phyloP scores from a whole-genome alignment of 179 eudicot genomes.

The Amaranthus tricolor region DNA sequence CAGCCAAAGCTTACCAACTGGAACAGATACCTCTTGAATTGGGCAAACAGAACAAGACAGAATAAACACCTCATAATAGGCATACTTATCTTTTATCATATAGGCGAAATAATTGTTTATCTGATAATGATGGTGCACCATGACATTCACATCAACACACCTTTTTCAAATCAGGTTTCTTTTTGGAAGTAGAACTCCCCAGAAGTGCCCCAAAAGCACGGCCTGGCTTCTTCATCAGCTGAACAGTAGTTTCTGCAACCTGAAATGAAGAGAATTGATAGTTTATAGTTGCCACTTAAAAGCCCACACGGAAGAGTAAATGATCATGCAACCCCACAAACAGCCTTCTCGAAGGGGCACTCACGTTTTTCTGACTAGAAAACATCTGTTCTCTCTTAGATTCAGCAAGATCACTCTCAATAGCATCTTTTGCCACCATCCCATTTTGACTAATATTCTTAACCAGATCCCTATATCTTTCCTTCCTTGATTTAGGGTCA shows the following conservation, averaged over 20 bases:
- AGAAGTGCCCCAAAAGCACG: slow-evolving; percentile 81
- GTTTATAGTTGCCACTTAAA: neutral
- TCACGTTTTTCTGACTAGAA: slow-evolving; percentile 17
- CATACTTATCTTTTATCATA: no score
- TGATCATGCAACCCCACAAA: neutral
- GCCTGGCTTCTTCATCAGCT: slow-evolving; percentile 69
- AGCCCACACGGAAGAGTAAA: slow-evolving; percentile 1
- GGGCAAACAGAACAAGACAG: neutral
- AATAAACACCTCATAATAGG: no score
- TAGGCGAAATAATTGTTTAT: no score
- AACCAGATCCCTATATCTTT: slow-evolving; percentile 17
- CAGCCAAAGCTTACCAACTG: neutral
- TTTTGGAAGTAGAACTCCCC: slow-evolving; percentile 59
- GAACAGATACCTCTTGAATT: neutral
- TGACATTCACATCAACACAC: slow-evolving; percentile 27
- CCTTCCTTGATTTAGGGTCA: slow-evolving; percentile 15
- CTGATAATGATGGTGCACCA: no score
- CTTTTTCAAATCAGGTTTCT: slow-evolving; percentile 47
- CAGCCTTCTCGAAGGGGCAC: slow-evolving; percentile 26
- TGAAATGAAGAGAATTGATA: slow-evolving; percentile 21
- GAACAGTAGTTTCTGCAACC: slow-evolving; percentile 67
- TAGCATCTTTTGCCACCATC: slow-evolving; percentile 14
- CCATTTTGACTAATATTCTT: slow-evolving; percentile 26
- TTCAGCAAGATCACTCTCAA: slow-evolving; percentile 10
- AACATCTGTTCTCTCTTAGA: slow-evolving; percentile 17